Evolutionary conservation across 345 rosid genomes (phyloP).

Genomic region (Nasturtium officinale): DNA sequence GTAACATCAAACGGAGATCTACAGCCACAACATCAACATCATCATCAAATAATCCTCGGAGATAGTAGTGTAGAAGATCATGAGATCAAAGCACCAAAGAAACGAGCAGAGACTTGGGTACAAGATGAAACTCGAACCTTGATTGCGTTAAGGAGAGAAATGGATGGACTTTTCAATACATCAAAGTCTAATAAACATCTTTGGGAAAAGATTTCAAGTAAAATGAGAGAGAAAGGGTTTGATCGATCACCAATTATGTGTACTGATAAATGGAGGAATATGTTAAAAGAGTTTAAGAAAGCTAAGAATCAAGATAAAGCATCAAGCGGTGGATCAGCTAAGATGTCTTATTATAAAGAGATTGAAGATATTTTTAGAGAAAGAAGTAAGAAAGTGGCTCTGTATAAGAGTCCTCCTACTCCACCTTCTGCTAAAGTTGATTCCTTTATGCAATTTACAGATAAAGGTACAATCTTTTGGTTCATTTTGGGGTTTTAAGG

Average conservation of each 20-base stretch:
- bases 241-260: slow-evolving; percentile 97
- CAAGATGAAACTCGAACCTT: slow-evolving; percentile 88
- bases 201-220: slow-evolving; percentile 84
- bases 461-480: slow-evolving; percentile 58
- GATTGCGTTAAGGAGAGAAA: slow-evolving; percentile 69
- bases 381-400: slow-evolving; percentile 55
- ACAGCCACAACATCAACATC: slow-evolving; percentile 45
- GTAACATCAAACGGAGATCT: slow-evolving; percentile 58
- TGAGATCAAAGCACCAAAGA: slow-evolving; percentile 82
- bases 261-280: slow-evolving; percentile 97
- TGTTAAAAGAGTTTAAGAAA: slow-evolving; percentile 93
- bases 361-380: slow-evolving; percentile 86
- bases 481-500: neutral
- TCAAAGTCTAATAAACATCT: slow-evolving; percentile 95
- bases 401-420: slow-evolving; percentile 55
- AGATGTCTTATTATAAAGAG: slow-evolving; percentile 90
- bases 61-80: slow-evolving; percentile 83
- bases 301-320: slow-evolving; percentile 72
- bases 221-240: slow-evolving; percentile 94
- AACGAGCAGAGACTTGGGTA: slow-evolving; percentile 98
- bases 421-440: slow-evolving; percentile 66
- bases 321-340: slow-evolving; percentile 57
- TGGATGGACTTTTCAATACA: slow-evolving; percentile 85
- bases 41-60: slow-evolving; percentile 59
- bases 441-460: slow-evolving; percentile 84